These are phyloP conservation scores for Thuja plicata DNA, from an alignment of 83 land plant species.

Conservation along the genomic window DNA sequence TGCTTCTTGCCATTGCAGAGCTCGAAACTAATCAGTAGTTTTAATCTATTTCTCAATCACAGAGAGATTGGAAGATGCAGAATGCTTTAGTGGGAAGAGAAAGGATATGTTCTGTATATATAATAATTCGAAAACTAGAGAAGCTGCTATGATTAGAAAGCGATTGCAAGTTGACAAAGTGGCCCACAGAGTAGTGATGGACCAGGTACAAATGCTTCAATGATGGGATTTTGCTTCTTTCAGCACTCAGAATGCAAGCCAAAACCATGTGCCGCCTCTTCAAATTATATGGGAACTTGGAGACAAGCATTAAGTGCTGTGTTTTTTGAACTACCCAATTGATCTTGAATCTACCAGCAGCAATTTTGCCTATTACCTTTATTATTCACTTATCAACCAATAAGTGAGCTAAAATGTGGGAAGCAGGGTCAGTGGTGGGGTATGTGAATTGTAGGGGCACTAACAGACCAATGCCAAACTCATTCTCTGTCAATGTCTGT, in stretches of 20 bases:
- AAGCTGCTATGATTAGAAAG: background rate
- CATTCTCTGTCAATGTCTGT: background rate
- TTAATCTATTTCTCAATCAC: background rate
- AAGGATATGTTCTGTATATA: background rate
- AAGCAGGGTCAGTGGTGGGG: too few relatives aligned
- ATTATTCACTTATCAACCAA: too few relatives aligned
- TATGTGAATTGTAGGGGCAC: background rate
- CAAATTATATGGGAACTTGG: background rate
- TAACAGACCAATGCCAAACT: background rate
- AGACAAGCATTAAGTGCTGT: background rate
- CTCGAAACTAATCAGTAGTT: background rate
- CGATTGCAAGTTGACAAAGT: background rate
- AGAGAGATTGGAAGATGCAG: background rate
- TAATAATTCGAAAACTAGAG: background rate
- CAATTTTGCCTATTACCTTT: too few relatives aligned
- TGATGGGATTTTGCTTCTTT: background rate
- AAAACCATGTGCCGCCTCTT: background rate
- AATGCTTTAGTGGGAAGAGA: background rate
- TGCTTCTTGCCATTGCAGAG: background rate
- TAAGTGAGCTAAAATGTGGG: too few relatives aligned
- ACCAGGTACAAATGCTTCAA: background rate
- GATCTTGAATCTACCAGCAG: too few relatives aligned
- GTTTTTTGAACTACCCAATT: too few relatives aligned
- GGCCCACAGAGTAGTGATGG: background rate
- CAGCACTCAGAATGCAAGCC: background rate